Base-by-base conservation (phyloP, 805 yeast species). In the Barnettozyma sp. region DNA sequence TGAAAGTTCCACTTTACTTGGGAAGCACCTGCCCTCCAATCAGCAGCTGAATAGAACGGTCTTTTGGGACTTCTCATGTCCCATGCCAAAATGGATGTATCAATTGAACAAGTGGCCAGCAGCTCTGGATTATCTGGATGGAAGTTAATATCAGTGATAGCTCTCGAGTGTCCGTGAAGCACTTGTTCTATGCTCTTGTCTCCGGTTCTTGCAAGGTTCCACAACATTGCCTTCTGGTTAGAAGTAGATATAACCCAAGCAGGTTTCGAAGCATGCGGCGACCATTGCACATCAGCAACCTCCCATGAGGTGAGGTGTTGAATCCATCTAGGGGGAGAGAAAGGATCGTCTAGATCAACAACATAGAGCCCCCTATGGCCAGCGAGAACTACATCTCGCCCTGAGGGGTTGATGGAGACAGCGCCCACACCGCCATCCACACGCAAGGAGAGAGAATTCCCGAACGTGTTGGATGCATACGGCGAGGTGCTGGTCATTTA, bases 241-340 rank as follows among this genome's bases (percentile, higher is more conserved):
- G 95, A 82, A 0, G 97, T 86, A 1, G 95, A 84, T 1, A 90
- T 81, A 28, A 92, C 85, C 95, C 97, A 88, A 6, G 81, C 68
- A 1, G 95, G 90, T 45, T 83, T 84, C 2, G 78, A 70, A 6
- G 71, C 66, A 54, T 92, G 97, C 0, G 97, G 96, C 3, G 94
- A 84, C 97, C 98, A 92, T 58, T 92, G 97, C 2, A 90, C 97
- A 56, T 90, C 97, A 0, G 98, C 96, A 4, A 92, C 98, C 57
- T 92, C 97, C 97, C 97, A 92, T 0, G 94, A 78, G 0, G 97
- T 90, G 23, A 78, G 69, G 53, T 92, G 96, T 37, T 79, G 94
- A 12, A 92, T 70, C 88, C 94, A 86, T 40, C 98, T 66, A 0
- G 98, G 98, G 1, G 94, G 87, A 1, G 90, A 76, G 59, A 85